Base-by-base conservation (phyloP, 352 stramenopile genomes). In the Phytophthora agathidicida region DNA sequence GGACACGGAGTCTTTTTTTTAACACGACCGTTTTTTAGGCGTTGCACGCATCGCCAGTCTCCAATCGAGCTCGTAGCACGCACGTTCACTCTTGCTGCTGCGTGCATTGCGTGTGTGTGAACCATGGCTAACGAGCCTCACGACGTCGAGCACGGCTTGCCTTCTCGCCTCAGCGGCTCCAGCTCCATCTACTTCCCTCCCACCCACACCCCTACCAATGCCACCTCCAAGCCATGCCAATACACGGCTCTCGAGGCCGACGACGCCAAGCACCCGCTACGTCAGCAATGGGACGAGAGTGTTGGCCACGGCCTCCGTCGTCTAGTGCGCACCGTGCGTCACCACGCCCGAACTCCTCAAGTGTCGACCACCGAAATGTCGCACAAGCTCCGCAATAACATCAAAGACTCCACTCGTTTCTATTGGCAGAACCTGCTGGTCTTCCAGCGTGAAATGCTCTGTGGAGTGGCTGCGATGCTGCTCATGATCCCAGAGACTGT, bases 401-500 rank as follows among this genome's bases (percentile, higher is more conserved):
- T 75, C 1, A 55, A 66, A 26, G 22, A 53, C n/a, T 72, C 68
- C 2, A 57, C 68, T 7, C 43, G 28, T 3, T 91, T 87, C 58
- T 94, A 94, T 56, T 56, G 50, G 35, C 62, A 77, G 37, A 81
- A 91, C 37, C 39, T 73, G 16, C 42, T 79, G 17, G 37, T 81
- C 7, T 71, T 92, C 11, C 80, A 89, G 56, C 71, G 64, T 2
- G 90, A 97, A 44, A 67, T 97, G 33, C 76, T 96, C 37, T 90
- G 89, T 16, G 95, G 95, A 16, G 54, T 98, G 7, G 88, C 93
- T 1, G 91, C 96, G 4, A 91, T 85, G 68, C 74, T 98, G 36
- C 84, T 97, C 19, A 94, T 97, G 88, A 93, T 98, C 22, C 93
- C 93, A 0, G 93, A 98, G 76, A 94, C 92, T 1, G 78, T 98